These are phyloP conservation scores for Fusarium palustre DNA, from an alignment of 2,329 filamentous ascomycete species.

Conservation along the genomic window DNA sequence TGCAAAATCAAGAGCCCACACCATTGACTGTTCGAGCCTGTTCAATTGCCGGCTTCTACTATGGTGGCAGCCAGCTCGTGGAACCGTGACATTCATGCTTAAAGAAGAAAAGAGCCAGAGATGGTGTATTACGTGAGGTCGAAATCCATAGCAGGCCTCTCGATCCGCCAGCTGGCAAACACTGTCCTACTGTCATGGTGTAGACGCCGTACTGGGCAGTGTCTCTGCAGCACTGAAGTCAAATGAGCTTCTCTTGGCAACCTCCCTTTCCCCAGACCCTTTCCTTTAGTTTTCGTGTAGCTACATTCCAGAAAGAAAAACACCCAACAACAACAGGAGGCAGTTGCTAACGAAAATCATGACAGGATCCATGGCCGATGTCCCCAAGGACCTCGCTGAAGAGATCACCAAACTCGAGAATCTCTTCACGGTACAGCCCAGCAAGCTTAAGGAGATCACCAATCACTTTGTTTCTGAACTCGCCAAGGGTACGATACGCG, in stretches of 20 bases:
- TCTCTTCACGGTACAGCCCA: conserved; percentile 79
- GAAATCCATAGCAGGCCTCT: conserved; percentile 2
- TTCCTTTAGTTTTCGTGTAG: not conserved
- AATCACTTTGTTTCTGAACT: conserved; percentile 91
- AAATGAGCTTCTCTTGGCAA: conserved; percentile 9
- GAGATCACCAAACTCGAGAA: conserved; percentile 89
- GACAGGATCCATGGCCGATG: conserved; percentile 87
- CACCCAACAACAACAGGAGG: not conserved
- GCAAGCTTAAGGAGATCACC: conserved; percentile 90
- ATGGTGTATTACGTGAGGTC: conserved; percentile 7
- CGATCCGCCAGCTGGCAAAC: conserved; percentile 18
- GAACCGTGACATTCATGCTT: conserved; percentile 26
- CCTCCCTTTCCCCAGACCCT: not conserved
- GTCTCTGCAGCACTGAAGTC: conserved; percentile 4
- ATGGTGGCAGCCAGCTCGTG: conserved; percentile 14
- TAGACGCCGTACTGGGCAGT: conserved; percentile 14
- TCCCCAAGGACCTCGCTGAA: conserved; percentile 82
- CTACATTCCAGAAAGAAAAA: not conserved
- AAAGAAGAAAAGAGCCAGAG: conserved; percentile 17
- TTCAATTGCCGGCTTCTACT: not conserved
- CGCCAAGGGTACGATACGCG: conserved; percentile 72
- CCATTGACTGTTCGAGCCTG: not conserved
- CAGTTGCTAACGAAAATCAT: conserved; percentile 35
- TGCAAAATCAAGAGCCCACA: not conserved
- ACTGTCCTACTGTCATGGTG: conserved; percentile 27